Evolutionary conservation across 805 yeast genomes (phyloP).

Genomic region (Candida nonsorbophila): DNA sequence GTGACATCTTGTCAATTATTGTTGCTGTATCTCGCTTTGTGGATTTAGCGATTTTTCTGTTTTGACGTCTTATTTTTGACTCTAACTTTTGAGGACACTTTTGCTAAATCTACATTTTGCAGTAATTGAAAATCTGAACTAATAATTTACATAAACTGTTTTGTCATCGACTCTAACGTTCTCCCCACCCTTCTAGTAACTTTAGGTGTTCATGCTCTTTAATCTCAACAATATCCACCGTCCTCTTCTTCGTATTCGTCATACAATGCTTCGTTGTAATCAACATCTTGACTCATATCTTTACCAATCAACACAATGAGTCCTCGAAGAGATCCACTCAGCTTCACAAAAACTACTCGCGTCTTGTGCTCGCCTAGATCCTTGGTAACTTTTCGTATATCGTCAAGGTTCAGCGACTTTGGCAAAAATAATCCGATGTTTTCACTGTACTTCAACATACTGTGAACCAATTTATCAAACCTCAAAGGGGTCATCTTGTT

Average conservation of each 20-base stretch:
- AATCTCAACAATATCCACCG: not conserved
- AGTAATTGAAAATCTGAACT: too few relatives aligned
- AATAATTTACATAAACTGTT: too few relatives aligned
- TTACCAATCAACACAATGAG: conserved; percentile 57
- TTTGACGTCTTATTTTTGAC: too few relatives aligned
- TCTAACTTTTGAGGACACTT: too few relatives aligned
- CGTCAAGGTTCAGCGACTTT: conserved; percentile 49
- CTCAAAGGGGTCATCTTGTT: conserved; percentile 42
- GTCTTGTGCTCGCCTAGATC: conserved; percentile 41
- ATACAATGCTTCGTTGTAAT: conserved; percentile 6
- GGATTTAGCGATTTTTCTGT: too few relatives aligned
- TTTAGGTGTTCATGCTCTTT: conserved; percentile 1
- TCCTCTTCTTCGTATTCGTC: too few relatives aligned
- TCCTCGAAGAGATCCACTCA: conserved; percentile 49
- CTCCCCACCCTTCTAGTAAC: too few relatives aligned
- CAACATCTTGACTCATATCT: conserved; percentile 4
- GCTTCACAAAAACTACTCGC: conserved; percentile 37
- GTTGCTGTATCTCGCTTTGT: too few relatives aligned
- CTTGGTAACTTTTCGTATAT: conserved; percentile 43
- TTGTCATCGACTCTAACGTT: too few relatives aligned
- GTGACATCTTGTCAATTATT: too few relatives aligned
- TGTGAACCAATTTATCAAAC: conserved; percentile 39
- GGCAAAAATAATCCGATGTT: conserved; percentile 63
- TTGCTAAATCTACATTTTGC: too few relatives aligned
- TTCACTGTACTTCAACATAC: conserved; percentile 33